These are phyloP conservation scores for Botrytis fabae DNA, from an alignment of 2,329 filamentous ascomycete species.

Conservation along the genomic window DNA sequence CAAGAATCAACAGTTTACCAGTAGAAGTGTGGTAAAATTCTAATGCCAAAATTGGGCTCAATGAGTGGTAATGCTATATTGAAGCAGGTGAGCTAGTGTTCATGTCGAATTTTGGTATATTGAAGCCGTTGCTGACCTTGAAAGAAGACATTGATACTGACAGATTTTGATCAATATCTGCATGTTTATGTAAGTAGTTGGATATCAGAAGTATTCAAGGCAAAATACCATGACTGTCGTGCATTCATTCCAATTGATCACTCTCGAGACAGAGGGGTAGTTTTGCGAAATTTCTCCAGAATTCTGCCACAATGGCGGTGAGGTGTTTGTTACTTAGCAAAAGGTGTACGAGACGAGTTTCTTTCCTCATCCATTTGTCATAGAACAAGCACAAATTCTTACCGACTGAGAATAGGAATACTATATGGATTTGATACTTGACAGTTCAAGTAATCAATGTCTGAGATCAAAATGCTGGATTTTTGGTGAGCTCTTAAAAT, in stretches of 20 bases:
- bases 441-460: not conserved
- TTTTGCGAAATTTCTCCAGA: not conserved
- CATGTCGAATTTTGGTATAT: not conserved
- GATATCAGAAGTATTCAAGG: not conserved
- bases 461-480: not conserved
- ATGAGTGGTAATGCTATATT: constrained; percentile 38
- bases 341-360: not conserved
- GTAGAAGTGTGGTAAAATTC: constrained; percentile 48
- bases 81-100: constrained; percentile 10
- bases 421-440: not conserved
- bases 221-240: not conserved
- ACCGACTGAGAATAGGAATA: not conserved
- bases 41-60: constrained; percentile 59
- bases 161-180: not conserved
- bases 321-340: not conserved
- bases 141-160: constrained; percentile 20
- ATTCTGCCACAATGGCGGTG: not conserved
- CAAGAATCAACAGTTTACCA: constrained; percentile 50
- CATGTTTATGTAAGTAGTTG: not conserved
- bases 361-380: not conserved
- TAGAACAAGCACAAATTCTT: not conserved
- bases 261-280: not conserved
- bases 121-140: constrained; percentile 17
- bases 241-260: not conserved
- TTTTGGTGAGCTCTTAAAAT: not conserved